Percentiles rank a stretch among this genome's conserved stretches.
phyloP scores from a whole-genome alignment of 192 early-diverging fungal species.

The Entomortierella beljakovae region DNA sequence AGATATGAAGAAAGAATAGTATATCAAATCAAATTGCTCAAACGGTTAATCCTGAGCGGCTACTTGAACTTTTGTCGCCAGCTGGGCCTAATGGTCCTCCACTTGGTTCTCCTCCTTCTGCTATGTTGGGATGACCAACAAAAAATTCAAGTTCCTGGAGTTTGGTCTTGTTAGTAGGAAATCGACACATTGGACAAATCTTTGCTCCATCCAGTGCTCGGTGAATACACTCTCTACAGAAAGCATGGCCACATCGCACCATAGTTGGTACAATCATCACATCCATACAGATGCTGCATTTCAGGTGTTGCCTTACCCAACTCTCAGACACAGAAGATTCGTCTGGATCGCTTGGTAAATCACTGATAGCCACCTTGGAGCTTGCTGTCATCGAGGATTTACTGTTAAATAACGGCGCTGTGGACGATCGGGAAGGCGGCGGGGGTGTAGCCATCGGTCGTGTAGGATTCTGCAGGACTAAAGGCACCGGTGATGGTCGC shows the following conservation, averaged over 20 bases:
- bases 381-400: not conserved
- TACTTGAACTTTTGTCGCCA: too few species aligned
- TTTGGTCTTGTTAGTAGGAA: constrained; percentile 1
- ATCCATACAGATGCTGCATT: constrained; percentile 36
- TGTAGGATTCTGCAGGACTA: constrained; percentile 10
- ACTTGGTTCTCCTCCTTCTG: not conserved
- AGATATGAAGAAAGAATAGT: too few species aligned
- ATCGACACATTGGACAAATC: constrained; percentile 33
- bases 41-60: too few species aligned
- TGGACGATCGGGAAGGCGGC: not conserved
- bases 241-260: constrained; percentile 29
- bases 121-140: not conserved
- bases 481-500: constrained; percentile 23
- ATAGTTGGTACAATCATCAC: constrained; percentile 22
- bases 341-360: not conserved
- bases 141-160: constrained; percentile 23
- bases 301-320: constrained; percentile 17
- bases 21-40: too few species aligned
- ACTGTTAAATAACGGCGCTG: not conserved
- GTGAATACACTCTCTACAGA: constrained; percentile 23
- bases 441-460: not conserved
- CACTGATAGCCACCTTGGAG: not conserved
- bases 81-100: not conserved
- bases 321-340: not conserved
- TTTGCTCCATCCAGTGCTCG: constrained; percentile 13